Evolutionary conservation across 805 yeast species (phyloP).

Genomic region (Maudiozyma serrabonitensis): DNA sequence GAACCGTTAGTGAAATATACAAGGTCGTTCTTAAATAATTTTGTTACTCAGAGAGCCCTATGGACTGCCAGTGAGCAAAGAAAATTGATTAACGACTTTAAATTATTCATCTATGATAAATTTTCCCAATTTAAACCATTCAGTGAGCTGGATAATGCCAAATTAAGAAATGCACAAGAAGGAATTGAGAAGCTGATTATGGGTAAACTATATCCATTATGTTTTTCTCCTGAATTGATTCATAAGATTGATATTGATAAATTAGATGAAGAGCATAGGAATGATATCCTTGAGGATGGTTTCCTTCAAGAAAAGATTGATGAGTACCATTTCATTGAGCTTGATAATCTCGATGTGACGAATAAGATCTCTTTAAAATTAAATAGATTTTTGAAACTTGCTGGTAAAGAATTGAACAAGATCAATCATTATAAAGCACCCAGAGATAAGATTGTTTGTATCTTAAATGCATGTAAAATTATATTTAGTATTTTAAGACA

Average conservation of each 20-base stretch:
- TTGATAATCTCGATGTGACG: constrained; percentile 70
- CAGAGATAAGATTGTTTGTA: constrained; percentile 84
- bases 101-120: constrained; percentile 56
- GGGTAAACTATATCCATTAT: constrained; percentile 70
- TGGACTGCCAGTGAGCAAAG: constrained; percentile 74
- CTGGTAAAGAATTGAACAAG: constrained; percentile 65
- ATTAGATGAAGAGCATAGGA: constrained; percentile 46
- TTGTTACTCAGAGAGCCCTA: constrained; percentile 41
- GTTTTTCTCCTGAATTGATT: constrained; percentile 60
- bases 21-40: constrained; percentile 73
- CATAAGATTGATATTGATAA: constrained; percentile 11
- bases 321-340: constrained; percentile 63
- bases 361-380: constrained; percentile 28
- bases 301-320: constrained; percentile 41
- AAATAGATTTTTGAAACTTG: constrained; percentile 50
- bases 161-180: constrained; percentile 65
- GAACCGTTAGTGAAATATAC: constrained; percentile 84
- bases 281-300: constrained; percentile 56
- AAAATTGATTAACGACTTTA: constrained; percentile 70
- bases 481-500: constrained; percentile 79
- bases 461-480: constrained; percentile 85
- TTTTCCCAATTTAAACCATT: constrained; percentile 64
- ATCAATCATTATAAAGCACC: constrained; percentile 85
- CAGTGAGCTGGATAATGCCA: constrained; percentile 47
- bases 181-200: constrained; percentile 89